phyloP scores from a whole-genome alignment of 208 protist species.

The Leptomonas pyrrhocoris region DNA sequence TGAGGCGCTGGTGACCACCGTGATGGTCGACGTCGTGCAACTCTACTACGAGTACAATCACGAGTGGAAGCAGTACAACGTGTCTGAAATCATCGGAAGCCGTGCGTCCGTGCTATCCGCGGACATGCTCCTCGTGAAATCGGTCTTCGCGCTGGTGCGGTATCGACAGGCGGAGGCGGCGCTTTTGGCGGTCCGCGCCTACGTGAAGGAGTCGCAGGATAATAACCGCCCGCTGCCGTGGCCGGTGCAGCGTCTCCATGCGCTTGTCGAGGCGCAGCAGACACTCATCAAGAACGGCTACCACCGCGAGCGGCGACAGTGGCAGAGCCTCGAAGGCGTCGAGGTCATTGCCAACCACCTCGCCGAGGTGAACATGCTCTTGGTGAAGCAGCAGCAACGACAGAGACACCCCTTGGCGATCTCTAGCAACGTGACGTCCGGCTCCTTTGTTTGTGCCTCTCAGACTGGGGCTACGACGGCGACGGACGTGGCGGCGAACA shows the following conservation, averaged over 20 bases:
- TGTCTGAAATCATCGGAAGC: conserved; percentile 43
- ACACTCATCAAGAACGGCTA: conserved; percentile 45
- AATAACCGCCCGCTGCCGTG: conserved; percentile 29
- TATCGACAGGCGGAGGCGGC: conserved; percentile 39
- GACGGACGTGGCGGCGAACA: not conserved
- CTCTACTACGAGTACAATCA: conserved; percentile 33
- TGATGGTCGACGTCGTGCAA: conserved; percentile 57
- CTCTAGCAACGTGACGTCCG: conserved; percentile 4
- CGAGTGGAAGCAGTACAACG: conserved; percentile 35
- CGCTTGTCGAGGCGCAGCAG: conserved; percentile 31
- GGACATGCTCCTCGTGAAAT: conserved; percentile 33
- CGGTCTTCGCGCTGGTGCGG: conserved; percentile 52
- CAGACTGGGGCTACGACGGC: not conserved
- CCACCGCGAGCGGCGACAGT: conserved; percentile 27
- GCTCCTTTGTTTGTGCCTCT: conserved; percentile 3
- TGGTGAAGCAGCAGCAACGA: not conserved
- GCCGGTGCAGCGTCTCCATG: conserved; percentile 32
- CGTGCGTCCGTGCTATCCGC: conserved; percentile 15
- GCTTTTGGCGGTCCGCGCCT: conserved; percentile 20
- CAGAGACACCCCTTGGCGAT: not conserved
- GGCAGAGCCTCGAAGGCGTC: conserved; percentile 51
- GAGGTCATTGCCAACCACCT: conserved; percentile 23
- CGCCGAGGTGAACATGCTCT: conserved; percentile 4
- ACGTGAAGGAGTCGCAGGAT: conserved; percentile 13
- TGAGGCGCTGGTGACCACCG: conserved; percentile 31